Conservation (phyloP, 1,284 basidiomycete genomes). For the Fomitopsis betulina region DNA sequence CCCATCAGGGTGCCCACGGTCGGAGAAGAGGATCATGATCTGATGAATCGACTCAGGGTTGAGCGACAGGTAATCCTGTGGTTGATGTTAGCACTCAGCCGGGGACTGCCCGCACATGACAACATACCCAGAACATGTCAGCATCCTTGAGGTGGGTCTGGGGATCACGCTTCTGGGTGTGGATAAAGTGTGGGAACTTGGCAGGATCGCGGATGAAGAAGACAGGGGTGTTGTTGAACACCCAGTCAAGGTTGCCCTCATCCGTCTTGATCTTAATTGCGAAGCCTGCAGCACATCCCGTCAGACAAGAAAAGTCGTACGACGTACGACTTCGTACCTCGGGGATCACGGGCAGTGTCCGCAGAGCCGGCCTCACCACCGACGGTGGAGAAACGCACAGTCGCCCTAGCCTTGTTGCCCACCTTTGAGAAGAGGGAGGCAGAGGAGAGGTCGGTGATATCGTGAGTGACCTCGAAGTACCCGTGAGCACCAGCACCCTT, state of each 20-base stretch:
- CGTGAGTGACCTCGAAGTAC: conserved; percentile 84
- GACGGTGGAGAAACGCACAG: conserved; percentile 85
- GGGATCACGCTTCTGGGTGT: conserved; percentile 91
- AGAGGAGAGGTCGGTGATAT: conserved; percentile 76
- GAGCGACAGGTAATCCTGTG: conserved; percentile 83
- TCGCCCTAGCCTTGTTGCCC: conserved; percentile 68
- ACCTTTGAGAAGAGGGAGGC: conserved; percentile 68
- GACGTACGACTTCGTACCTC: conserved; percentile 35
- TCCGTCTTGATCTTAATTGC: conserved; percentile 88
- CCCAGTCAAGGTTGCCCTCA: conserved; percentile 89
- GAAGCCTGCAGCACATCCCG: conserved; percentile 45
- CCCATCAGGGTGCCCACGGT: conserved; percentile 88
- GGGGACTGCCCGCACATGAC: no score
- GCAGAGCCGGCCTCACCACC: conserved; percentile 86
- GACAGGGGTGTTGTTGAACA: conserved; percentile 89
- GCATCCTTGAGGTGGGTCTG: conserved; percentile 84
- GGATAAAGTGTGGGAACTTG: conserved; percentile 92
- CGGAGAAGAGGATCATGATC: conserved; percentile 85
- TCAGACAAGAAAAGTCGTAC: not conserved
- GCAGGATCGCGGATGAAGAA: conserved; percentile 85
- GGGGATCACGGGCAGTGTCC: conserved; percentile 89
- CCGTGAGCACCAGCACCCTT: conserved; percentile 90
- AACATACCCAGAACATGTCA: conserved; percentile 73
- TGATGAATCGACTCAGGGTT: conserved; percentile 93
- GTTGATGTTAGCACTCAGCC: not conserved